Percentiles rank a stretch among this genome's conserved stretches.
These are phyloP conservation scores for Cyberlindnera euphorbiiphila DNA, from an alignment of 805 yeast genomes.

Conservation along the genomic window DNA sequence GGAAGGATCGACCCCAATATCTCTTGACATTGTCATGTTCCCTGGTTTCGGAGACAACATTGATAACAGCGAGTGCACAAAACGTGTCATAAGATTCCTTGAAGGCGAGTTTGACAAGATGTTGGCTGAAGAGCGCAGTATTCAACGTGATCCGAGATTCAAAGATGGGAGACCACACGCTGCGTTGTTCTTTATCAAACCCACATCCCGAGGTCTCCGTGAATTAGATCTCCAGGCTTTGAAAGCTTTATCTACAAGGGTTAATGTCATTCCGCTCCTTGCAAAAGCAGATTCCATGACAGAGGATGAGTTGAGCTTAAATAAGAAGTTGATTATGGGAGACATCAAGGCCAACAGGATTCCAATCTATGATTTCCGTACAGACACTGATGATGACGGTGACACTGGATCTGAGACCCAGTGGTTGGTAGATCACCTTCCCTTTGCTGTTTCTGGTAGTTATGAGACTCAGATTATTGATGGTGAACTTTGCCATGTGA, in stretches of 20 bases:
- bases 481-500: slow-evolving; percentile 40
- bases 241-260: slow-evolving; percentile 63
- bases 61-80: slow-evolving; percentile 51
- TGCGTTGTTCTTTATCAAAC: slow-evolving; percentile 70
- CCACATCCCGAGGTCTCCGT: slow-evolving; percentile 62
- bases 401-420: slow-evolving; percentile 27
- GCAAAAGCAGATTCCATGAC: slow-evolving; percentile 80
- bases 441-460: slow-evolving; percentile 66
- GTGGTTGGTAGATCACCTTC: slow-evolving; percentile 44
- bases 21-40: slow-evolving; percentile 60
- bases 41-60: slow-evolving; percentile 79
- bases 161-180: slow-evolving; percentile 74
- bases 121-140: slow-evolving; percentile 70
- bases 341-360: slow-evolving; percentile 58
- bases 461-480: slow-evolving; percentile 33
- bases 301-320: slow-evolving; percentile 49
- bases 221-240: slow-evolving; percentile 74
- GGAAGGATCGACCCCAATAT: slow-evolving; percentile 47
- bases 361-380: slow-evolving; percentile 70
- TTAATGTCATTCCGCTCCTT: slow-evolving; percentile 80
- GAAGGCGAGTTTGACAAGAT: slow-evolving; percentile 70
- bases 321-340: slow-evolving; percentile 50
- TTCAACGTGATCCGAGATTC: slow-evolving; percentile 67
- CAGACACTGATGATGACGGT: slow-evolving; percentile 13
- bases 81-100: slow-evolving; percentile 52